phyloP scores from a whole-genome alignment of 371 early-diverging fungal species.

The Mortierella sp. region DNA sequence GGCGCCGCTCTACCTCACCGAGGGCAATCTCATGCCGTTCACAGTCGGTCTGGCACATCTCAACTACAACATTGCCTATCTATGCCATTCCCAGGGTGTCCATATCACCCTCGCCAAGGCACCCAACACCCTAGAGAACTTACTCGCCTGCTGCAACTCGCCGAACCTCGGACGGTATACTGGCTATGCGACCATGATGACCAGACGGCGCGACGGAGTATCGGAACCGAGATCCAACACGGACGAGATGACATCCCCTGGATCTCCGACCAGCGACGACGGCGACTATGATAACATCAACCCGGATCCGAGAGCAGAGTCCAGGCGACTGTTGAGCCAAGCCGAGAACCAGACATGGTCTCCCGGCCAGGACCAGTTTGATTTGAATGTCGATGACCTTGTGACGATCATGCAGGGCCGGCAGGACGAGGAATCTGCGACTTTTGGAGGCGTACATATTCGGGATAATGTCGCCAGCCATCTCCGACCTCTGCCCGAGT shows the following conservation, averaged over 20 bases:
- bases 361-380: slow-evolving; percentile 53
- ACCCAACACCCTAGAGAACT: slow-evolving; percentile 79
- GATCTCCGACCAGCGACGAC: slow-evolving; percentile 32
- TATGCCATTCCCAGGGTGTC: slow-evolving; percentile 88
- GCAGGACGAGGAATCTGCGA: slow-evolving; percentile 49
- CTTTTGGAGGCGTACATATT: slow-evolving; percentile 48
- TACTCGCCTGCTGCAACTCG: slow-evolving; percentile 78
- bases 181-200: slow-evolving; percentile 49
- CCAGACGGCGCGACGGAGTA: slow-evolving; percentile 15
- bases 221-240: not conserved
- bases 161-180: slow-evolving; percentile 73
- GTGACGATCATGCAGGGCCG: slow-evolving; percentile 38
- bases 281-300: slow-evolving; percentile 36
- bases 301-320: not conserved
- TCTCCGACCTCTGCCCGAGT: slow-evolving; percentile 11
- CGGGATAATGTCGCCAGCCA: slow-evolving; percentile 44
- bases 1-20: slow-evolving; percentile 76
- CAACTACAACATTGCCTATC: slow-evolving; percentile 86
- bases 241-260: slow-evolving; percentile 5
- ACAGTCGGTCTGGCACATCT: slow-evolving; percentile 85
- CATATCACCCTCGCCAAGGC: slow-evolving; percentile 66
- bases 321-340: not conserved
- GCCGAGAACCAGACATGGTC: slow-evolving; percentile 34
- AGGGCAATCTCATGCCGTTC: slow-evolving; percentile 70
- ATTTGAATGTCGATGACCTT: slow-evolving; percentile 34